Conservation (phyloP, 805 yeast species). For the Monosporozyma solicola region DNA sequence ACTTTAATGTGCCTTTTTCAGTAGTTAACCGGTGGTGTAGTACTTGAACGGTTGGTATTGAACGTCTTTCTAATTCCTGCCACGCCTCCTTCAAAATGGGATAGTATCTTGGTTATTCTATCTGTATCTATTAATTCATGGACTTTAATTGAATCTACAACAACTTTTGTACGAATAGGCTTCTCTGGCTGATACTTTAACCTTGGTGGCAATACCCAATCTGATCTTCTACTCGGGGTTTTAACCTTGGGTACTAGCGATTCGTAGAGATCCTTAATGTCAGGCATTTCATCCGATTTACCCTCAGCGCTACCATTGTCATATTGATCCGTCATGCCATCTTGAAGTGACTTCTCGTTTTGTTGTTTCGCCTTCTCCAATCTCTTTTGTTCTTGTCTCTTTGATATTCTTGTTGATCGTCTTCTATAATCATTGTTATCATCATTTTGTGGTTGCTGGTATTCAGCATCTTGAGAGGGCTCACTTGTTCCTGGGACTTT, state of each 20-base stretch:
- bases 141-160: constrained; percentile 23
- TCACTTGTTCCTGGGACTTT: too few relatives aligned
- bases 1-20: not conserved
- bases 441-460: not conserved
- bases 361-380: not conserved
- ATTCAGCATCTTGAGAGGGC: not conserved
- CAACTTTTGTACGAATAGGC: constrained; percentile 26
- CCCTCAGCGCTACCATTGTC: constrained; percentile 4
- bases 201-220: constrained; percentile 27
- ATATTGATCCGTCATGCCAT: constrained; percentile 1
- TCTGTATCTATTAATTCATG: constrained; percentile 21
- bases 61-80: constrained; percentile 22
- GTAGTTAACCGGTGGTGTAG: not conserved
- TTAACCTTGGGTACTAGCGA: constrained; percentile 22
- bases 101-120: constrained; percentile 21
- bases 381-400: constrained; percentile 6
- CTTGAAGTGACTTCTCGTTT: too few relatives aligned
- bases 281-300: constrained; percentile 1
- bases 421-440: constrained; percentile 2
- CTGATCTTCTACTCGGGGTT: constrained; percentile 29
- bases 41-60: not conserved
- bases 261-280: constrained; percentile 24
- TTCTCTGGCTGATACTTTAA: constrained; percentile 27
- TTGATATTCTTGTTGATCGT: constrained; percentile 11
- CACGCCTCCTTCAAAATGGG: constrained; percentile 28